phyloP scores from a whole-genome alignment of 306 rosid species.

The Ammopiptanthus mongolicus region DNA sequence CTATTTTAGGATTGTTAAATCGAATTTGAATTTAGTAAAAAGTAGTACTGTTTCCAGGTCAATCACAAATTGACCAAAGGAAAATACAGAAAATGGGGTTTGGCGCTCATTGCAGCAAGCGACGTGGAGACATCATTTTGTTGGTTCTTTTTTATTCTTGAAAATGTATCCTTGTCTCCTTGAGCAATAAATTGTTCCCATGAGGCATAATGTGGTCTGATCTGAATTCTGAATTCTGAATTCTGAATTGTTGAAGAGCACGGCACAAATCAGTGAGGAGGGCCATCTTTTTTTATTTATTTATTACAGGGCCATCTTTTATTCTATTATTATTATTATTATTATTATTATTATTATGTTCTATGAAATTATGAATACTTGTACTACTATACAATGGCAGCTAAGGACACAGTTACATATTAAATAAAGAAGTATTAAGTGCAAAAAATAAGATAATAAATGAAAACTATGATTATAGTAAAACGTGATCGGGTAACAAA shows the following conservation, averaged over 20 bases:
- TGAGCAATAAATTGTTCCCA: background rate
- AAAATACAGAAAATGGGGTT: background rate
- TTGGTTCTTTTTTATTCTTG: slow-evolving; percentile 1
- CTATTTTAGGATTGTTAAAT: background rate
- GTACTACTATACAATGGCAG: background rate
- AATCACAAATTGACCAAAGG: background rate
- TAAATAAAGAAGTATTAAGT: background rate
- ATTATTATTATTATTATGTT: background rate
- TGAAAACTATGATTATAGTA: background rate
- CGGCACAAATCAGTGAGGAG: background rate
- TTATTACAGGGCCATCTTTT: slow-evolving; percentile 7
- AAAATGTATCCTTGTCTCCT: slow-evolving; percentile 4
- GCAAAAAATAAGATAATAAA: background rate
- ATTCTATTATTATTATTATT: background rate
- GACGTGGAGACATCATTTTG: slow-evolving; percentile 4
- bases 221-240: background rate
- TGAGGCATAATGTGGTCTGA: background rate
- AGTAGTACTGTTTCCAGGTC: background rate
- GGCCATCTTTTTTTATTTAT: slow-evolving; percentile 6
- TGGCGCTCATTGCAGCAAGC: background rate
- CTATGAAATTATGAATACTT: background rate
- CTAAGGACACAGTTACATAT: background rate
- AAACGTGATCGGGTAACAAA: background rate
- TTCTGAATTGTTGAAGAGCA: background rate
- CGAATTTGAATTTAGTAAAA: background rate